Conservation (phyloP, 1,284 basidiomycete species). For the Puccinia horiana region DNA sequence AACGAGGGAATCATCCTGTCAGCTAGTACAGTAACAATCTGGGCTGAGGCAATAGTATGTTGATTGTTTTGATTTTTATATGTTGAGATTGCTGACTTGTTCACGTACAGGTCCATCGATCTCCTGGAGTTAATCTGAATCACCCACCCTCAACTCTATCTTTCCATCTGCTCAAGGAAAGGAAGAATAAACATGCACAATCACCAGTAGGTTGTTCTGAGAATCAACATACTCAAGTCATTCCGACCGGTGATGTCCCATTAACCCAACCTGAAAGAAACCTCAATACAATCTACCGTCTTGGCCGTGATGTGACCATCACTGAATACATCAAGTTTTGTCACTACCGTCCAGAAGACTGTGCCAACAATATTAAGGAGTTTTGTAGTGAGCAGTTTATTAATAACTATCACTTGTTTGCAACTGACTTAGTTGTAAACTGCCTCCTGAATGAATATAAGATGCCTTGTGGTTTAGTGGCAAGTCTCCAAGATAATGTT, state of each 20-base stretch:
- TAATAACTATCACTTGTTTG: background rate
- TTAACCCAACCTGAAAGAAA: background rate
- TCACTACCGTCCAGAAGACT: background rate
- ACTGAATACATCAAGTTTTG: background rate
- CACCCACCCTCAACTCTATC: background rate
- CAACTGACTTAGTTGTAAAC: background rate
- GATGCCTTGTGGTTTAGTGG: background rate
- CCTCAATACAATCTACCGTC: background rate
- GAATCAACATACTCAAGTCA: background rate
- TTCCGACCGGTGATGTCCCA: too few relatives aligned
- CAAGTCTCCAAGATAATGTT: background rate
- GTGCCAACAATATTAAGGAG: background rate
- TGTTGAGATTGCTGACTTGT: background rate
- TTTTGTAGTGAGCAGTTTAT: background rate
- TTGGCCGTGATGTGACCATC: background rate
- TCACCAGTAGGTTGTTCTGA: background rate
- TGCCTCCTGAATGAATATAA: background rate
- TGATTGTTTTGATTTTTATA: background rate
- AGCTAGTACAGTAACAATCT: background rate
- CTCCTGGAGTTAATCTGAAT: background rate
- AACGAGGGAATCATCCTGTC: background rate
- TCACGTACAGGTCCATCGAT: background rate
- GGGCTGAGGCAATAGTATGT: slow-evolving; percentile 6
- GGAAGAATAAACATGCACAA: background rate
- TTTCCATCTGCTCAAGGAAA: background rate